A percentile compares a stretch with the other conserved stretches of the same genome.
Evolutionary conservation across 495 filamentous ascomycete genomes (phyloP).

Genomic region (Annulohypoxylon nitens): DNA sequence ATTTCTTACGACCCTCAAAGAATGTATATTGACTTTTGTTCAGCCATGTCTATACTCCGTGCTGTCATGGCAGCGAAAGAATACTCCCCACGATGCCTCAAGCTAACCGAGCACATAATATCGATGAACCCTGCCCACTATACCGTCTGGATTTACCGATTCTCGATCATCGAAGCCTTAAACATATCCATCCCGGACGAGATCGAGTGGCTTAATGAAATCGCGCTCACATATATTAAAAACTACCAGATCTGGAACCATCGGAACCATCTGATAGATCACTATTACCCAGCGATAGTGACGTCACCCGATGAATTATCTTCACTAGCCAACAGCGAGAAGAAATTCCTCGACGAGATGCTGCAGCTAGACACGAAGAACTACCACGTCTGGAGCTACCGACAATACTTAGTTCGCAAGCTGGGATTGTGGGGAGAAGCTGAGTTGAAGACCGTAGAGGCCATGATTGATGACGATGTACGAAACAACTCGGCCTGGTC

Average conservation of each 20-base stretch:
- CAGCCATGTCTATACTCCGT: constrained; percentile 82
- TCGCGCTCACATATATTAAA: constrained; percentile 87
- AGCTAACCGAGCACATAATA: constrained; percentile 91
- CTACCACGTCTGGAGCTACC: constrained; percentile 98
- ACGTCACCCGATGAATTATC: constrained; percentile 50
- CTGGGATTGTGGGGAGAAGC: constrained; percentile 71
- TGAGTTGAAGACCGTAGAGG: constrained; percentile 78
- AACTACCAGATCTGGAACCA: constrained; percentile 99
- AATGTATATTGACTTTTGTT: constrained; percentile 22
- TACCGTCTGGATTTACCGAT: constrained; percentile 97
- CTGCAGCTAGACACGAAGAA: constrained; percentile 92
- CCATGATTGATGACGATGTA: constrained; percentile 79
- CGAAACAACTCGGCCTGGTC: constrained; percentile 98
- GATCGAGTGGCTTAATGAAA: constrained; percentile 83
- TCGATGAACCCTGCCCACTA: constrained; percentile 95
- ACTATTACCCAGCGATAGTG: constrained; percentile 68
- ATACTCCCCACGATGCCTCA: constrained; percentile 79
- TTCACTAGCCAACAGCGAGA: constrained; percentile 67
- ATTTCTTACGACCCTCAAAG: background rate
- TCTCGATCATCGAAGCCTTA: constrained; percentile 77
- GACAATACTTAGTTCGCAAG: constrained; percentile 90
- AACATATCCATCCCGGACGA: constrained; percentile 76
- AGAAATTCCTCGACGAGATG: constrained; percentile 81
- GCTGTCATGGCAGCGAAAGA: constrained; percentile 93
- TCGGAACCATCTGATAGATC: constrained; percentile 83